phyloP scores from a whole-genome alignment of 257 asterid genomes.

The Scutellaria barbata region DNA sequence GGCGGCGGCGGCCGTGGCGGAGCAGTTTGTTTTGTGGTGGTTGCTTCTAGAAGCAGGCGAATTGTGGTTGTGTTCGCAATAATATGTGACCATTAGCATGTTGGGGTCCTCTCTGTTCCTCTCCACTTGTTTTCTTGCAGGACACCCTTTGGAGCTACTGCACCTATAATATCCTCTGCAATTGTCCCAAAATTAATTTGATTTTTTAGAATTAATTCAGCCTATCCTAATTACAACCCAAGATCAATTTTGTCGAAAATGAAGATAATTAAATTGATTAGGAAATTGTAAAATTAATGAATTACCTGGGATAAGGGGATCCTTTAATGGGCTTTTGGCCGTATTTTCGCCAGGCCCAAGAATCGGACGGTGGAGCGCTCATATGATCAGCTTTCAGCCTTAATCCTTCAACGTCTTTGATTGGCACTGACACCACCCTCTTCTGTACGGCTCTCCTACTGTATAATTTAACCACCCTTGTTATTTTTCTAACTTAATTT shows the following conservation, averaged over 20 bases:
- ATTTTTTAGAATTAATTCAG: not conserved
- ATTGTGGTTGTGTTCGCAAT: slow-evolving; percentile 88
- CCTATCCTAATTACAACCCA: not conserved
- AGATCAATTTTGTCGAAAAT: not conserved
- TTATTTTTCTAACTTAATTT: slow-evolving; percentile 1
- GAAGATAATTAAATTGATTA: not conserved
- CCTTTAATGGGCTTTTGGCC: slow-evolving; percentile 98
- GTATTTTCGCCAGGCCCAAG: slow-evolving; percentile 98
- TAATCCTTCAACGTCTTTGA: slow-evolving; percentile 73
- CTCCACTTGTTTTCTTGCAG: slow-evolving; percentile 96
- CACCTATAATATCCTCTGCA: slow-evolving; percentile 91
- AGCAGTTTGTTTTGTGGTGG: slow-evolving; percentile 32
- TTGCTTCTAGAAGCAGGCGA: slow-evolving; percentile 60
- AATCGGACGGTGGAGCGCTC: slow-evolving; percentile 91
- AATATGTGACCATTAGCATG: slow-evolving; percentile 75
- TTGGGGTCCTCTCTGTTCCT: slow-evolving; percentile 73
- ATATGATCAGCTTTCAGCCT: slow-evolving; percentile 75
- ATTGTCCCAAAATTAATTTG: not conserved
- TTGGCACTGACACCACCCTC: slow-evolving; percentile 76
- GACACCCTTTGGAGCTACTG: slow-evolving; percentile 96
- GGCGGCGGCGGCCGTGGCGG: slow-evolving; percentile 5
- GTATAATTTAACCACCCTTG: slow-evolving; percentile 22
- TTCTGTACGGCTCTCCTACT: slow-evolving; percentile 74
- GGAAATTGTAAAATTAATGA: not conserved
- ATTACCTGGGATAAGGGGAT: slow-evolving; percentile 94